Conservation (phyloP, 2,329 filamentous ascomycete species). For the Aspergillus oerlinghausenensis region DNA sequence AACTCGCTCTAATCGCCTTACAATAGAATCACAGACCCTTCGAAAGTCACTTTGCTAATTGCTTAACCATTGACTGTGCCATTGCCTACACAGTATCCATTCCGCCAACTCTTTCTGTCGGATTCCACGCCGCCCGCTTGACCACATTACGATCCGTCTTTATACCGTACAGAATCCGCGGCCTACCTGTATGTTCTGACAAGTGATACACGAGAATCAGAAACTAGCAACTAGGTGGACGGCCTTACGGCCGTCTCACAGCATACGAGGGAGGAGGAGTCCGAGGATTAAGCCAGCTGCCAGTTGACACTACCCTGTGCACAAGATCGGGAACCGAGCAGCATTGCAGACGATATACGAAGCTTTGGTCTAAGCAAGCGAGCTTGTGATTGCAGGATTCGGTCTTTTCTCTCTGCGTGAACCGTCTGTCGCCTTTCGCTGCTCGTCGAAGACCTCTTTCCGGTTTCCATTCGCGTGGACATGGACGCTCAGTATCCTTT, state of each 20-base stretch:
- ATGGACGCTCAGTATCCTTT: slow-evolving; percentile 64
- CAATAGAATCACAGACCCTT: not conserved
- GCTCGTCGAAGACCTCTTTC: not conserved
- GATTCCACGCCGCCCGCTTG: not conserved
- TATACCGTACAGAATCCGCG: not conserved
- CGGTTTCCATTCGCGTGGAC: slow-evolving; percentile 6
- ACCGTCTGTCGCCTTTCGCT: not conserved
- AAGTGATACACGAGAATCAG: slow-evolving; percentile 7
- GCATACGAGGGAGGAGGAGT: slow-evolving; percentile 26
- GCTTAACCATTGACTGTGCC: not conserved
- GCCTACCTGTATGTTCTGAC: slow-evolving; percentile 10
- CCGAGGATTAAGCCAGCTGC: slow-evolving; percentile 14
- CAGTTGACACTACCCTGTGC: not conserved
- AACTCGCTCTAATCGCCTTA: not conserved
- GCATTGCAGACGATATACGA: not conserved
- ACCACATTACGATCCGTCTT: not conserved
- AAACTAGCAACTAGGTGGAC: slow-evolving; percentile 27
- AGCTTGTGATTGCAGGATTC: not conserved
- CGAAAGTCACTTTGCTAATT: not conserved
- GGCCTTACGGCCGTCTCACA: slow-evolving; percentile 35
- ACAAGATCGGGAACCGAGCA: not conserved
- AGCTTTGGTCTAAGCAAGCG: not conserved
- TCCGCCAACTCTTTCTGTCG: not conserved
- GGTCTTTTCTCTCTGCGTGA: not conserved
- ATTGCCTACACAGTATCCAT: not conserved